phyloP scores from a whole-genome alignment of 2,329 filamentous ascomycete genomes.

The Phyllosticta paracitricarpa region DNA sequence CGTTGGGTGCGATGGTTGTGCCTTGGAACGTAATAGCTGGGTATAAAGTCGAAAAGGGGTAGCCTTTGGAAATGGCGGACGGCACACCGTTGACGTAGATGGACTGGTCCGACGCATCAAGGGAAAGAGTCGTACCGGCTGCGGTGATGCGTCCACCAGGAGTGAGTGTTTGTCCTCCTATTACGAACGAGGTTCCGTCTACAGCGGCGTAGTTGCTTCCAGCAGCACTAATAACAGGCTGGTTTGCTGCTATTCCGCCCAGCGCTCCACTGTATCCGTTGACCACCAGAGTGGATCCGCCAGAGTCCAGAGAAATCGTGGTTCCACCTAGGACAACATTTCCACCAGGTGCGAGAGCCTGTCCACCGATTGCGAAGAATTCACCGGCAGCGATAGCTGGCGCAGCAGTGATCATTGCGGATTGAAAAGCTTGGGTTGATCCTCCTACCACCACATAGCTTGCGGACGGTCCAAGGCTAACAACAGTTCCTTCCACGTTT shows the following conservation, averaged over 20 bases:
- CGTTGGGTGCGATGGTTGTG: neutral
- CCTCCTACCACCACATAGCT: conserved; percentile 32
- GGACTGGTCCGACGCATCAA: conserved; percentile 9
- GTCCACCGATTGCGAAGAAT: conserved; percentile 12
- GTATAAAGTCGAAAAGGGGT: conserved; percentile 12
- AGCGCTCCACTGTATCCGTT: conserved; percentile 16
- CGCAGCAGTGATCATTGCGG: conserved; percentile 10
- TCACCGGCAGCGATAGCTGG: conserved; percentile 20
- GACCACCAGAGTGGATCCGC: conserved; percentile 16
- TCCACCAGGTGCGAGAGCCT: conserved; percentile 17
- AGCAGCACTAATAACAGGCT: conserved; percentile 13
- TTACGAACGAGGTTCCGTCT: conserved; percentile 8
- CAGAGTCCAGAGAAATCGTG: conserved; percentile 16
- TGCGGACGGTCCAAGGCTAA: conserved; percentile 32
- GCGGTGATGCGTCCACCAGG: conserved; percentile 17
- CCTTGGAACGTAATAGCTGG: conserved; percentile 15
- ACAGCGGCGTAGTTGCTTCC: conserved; percentile 7
- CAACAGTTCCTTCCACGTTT: conserved; percentile 27
- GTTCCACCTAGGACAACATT: conserved; percentile 15
- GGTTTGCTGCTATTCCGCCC: neutral
- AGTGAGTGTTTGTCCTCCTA: conserved; percentile 18
- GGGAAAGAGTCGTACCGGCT: conserved; percentile 11
- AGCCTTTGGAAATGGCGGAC: neutral
- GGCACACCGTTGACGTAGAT: conserved; percentile 13
- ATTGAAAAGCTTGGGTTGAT: conserved; percentile 23